Percentiles rank a stretch among this genome's conserved stretches.
phyloP scores from a whole-genome alignment of 495 filamentous ascomycete genomes.

The Xylaria telfairii region DNA sequence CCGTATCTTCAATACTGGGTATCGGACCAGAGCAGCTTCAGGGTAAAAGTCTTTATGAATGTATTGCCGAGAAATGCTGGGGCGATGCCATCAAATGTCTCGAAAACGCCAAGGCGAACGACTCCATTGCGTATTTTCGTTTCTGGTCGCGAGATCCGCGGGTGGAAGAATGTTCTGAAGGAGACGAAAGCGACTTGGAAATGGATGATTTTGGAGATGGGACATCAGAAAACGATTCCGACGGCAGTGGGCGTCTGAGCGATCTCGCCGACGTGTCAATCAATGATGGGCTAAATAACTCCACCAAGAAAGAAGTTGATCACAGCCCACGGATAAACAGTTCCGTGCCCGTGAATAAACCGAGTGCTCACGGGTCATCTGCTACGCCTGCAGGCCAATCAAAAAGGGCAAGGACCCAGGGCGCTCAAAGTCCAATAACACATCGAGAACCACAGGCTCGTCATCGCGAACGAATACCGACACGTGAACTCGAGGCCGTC shows the following conservation, averaged over 20 bases:
- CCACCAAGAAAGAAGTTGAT: slow-evolving; percentile 30
- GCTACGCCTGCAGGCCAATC: not conserved
- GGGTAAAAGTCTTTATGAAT: slow-evolving; percentile 80
- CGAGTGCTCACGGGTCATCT: not conserved
- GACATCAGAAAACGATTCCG: slow-evolving; percentile 35
- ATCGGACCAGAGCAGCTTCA: slow-evolving; percentile 67
- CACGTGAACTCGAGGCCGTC: slow-evolving; percentile 81
- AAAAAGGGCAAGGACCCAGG: not conserved
- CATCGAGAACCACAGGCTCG: slow-evolving; percentile 2
- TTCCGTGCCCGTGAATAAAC: not conserved
- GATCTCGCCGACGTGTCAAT: slow-evolving; percentile 46
- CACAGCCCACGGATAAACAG: not conserved
- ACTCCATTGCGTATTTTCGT: slow-evolving; percentile 91
- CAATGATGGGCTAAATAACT: slow-evolving; percentile 12
- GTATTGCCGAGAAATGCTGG: slow-evolving; percentile 77
- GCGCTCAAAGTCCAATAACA: slow-evolving; percentile 15
- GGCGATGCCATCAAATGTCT: slow-evolving; percentile 76
- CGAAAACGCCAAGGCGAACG: slow-evolving; percentile 88
- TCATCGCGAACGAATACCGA: slow-evolving; percentile 36
- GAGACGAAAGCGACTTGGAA: slow-evolving; percentile 42
- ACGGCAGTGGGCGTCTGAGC: slow-evolving; percentile 28
- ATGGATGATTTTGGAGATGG: slow-evolving; percentile 41
- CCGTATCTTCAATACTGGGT: slow-evolving; percentile 74
- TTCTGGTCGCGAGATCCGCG: slow-evolving; percentile 84
- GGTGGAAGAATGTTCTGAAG: slow-evolving; percentile 42